Evolutionary conservation across 495 filamentous ascomycete genomes (phyloP).

Genomic region (Aspergillus sparsus): DNA sequence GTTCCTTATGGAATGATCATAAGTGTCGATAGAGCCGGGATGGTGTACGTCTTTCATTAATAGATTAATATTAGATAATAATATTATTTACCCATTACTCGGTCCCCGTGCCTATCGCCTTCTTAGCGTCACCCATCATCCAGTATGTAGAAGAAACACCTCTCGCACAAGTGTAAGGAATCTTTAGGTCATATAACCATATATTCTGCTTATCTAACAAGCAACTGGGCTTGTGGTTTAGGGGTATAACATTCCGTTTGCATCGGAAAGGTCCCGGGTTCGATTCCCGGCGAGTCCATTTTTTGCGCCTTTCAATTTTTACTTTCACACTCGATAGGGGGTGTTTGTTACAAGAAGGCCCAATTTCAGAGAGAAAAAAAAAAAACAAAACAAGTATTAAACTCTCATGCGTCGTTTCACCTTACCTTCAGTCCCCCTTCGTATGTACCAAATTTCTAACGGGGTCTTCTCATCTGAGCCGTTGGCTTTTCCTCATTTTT

Average conservation of each 20-base stretch:
- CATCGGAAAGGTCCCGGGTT: conserved; percentile 22
- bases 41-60: conserved; percentile 85
- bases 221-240: conserved; percentile 18
- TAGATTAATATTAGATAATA: not conserved
- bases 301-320: conserved; percentile 1
- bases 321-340: not conserved
- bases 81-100: not conserved
- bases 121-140: no score
- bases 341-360: not conserved
- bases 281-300: conserved; percentile 22
- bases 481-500: no score
- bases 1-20: conserved; percentile 90
- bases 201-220: conserved; percentile 4
- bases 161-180: no score
- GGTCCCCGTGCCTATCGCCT: no score
- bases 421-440: no score
- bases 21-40: conserved; percentile 86
- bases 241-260: conserved; percentile 22
- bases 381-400: no score
- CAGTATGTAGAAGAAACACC: no score
- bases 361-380: not conserved
- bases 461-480: no score
- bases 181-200: not conserved
- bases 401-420: no score
- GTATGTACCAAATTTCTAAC: no score